These are phyloP conservation scores for Tricholoma furcatifolium DNA, from an alignment of 768 basidiomycete genomes.

Conservation along the genomic window DNA sequence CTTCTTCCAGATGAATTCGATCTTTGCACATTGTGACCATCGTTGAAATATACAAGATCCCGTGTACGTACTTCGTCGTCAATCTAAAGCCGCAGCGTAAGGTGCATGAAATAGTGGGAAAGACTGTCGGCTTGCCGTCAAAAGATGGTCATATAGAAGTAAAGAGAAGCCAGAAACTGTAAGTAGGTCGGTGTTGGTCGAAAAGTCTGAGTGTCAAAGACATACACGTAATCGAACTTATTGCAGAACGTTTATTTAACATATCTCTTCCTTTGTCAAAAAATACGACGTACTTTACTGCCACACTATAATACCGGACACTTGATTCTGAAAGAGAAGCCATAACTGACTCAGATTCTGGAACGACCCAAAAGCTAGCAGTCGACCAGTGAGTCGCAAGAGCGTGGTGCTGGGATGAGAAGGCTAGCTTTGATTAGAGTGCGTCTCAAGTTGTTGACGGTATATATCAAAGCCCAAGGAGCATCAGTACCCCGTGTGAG, in stretches of 20 bases:
- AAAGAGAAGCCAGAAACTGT: constrained; percentile 13
- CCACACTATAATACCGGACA: too few species aligned
- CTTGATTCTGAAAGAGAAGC: too few species aligned
- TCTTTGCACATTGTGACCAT: constrained; percentile 1
- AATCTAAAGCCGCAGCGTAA: constrained; percentile 2
- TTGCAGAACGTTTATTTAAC: neutral
- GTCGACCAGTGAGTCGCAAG: too few species aligned
- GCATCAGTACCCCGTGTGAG: too few species aligned
- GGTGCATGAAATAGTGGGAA: neutral
- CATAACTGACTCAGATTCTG: too few species aligned
- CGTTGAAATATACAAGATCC: neutral
- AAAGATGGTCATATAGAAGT: constrained; percentile 12
- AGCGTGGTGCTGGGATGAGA: too few species aligned
- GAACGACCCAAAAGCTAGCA: too few species aligned
- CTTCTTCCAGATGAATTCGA: constrained; percentile 14
- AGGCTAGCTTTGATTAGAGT: too few species aligned
- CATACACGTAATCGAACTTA: constrained; percentile 9
- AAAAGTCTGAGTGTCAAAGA: neutral
- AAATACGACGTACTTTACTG: too few species aligned
- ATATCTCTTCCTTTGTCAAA: too few species aligned
- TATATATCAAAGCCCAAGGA: too few species aligned
- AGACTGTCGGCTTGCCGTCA: constrained; percentile 7
- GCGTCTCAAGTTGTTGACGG: too few species aligned
- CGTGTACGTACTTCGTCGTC: constrained; percentile 9
- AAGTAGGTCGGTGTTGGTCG: neutral